A percentile compares a stretch with the other conserved stretches of the same genome.
Evolutionary conservation across 176 grass and related monocot species (phyloP).

Genomic region (Stipa capillata): DNA sequence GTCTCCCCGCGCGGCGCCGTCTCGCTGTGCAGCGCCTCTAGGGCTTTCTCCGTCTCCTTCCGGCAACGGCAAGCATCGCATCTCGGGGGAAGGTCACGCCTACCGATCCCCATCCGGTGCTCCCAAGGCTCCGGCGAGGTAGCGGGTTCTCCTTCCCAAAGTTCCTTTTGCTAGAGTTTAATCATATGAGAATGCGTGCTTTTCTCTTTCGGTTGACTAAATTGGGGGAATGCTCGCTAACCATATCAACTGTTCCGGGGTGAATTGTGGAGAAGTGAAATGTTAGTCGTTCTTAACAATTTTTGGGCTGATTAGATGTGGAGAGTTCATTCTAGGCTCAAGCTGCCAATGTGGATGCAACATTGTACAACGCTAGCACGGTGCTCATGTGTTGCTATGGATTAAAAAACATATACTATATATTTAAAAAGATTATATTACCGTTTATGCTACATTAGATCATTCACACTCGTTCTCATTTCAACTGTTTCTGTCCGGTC

Average conservation of each 20-base stretch:
- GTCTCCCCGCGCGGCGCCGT: not conserved
- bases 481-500: too few species aligned
- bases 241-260: not conserved
- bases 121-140: slow-evolving; percentile 18
- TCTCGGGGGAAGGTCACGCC: not conserved
- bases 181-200: not conserved
- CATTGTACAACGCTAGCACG: not conserved
- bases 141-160: not conserved
- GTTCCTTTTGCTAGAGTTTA: too few species aligned
- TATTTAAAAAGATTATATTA: too few species aligned
- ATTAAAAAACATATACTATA: too few species aligned
- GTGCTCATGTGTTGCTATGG: too few species aligned
- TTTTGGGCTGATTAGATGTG: not conserved
- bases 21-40: not conserved
- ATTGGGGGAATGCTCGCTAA: not conserved
- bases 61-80: not conserved
- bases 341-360: not conserved
- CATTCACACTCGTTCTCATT: too few species aligned
- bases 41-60: slow-evolving; percentile 11
- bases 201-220: not conserved
- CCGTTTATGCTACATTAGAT: too few species aligned
- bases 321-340: not conserved
- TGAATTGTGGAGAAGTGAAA: not conserved
- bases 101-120: not conserved
- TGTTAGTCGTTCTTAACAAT: not conserved